phyloP scores from a whole-genome alignment of 2,329 filamentous ascomycete species.

The Cordyceps sp. region DNA sequence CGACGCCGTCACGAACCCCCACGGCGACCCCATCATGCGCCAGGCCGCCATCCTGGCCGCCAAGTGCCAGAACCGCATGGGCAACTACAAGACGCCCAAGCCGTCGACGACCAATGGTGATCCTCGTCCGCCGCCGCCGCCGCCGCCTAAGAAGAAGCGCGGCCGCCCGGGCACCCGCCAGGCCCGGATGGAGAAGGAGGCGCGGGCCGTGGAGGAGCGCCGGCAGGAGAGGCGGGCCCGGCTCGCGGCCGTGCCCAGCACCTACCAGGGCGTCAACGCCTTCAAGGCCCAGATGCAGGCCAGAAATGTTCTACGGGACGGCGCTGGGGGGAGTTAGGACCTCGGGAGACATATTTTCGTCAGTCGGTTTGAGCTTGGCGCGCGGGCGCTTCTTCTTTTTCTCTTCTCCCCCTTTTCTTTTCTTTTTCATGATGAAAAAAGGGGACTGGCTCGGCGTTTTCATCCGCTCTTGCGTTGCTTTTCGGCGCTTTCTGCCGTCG shows the following conservation, averaged over 20 bases:
- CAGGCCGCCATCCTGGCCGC: slow-evolving; percentile 13
- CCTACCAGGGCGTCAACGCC: slow-evolving; percentile 12
- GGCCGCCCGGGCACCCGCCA: not conserved
- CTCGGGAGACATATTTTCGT: no score
- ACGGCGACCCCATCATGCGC: slow-evolving; percentile 12
- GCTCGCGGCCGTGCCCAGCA: slow-evolving; percentile 1
- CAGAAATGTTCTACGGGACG: no score
- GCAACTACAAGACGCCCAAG: slow-evolving; percentile 5
- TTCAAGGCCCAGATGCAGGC: slow-evolving; percentile 6
- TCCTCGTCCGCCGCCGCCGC: no score
- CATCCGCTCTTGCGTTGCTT: no score
- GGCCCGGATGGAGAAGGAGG: slow-evolving; percentile 1
- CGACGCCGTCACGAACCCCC: not conserved
- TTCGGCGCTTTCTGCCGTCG: no score
- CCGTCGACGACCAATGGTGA: not conserved
- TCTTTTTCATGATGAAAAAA: no score
- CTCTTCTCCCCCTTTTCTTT: no score
- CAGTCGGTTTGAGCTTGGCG: no score
- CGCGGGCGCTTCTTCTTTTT: no score
- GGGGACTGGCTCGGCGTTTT: no score
- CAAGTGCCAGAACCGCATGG: slow-evolving; percentile 5
- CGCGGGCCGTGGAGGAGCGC: not conserved
- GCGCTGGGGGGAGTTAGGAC: no score
- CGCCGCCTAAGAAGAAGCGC: not conserved
- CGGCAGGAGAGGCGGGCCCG: not conserved